Conservation (phyloP, 2,329 filamentous ascomycete species). For the Aspergillus viridinutans region DNA sequence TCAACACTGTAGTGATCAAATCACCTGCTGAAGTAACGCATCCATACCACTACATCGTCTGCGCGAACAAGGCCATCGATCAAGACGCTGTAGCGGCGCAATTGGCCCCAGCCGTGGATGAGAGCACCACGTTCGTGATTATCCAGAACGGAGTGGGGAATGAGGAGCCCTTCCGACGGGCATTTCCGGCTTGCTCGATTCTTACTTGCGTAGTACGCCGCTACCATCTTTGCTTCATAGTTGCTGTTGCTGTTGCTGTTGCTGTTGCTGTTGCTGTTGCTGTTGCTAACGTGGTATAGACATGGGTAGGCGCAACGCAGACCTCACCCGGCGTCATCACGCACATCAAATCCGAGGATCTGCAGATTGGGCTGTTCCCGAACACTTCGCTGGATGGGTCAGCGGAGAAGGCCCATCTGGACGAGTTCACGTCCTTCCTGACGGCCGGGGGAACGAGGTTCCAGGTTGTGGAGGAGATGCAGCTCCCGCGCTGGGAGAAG, state of each 20-base stretch:
- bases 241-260: not conserved
- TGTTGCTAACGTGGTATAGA: constrained; percentile 12
- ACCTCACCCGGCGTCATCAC: constrained; percentile 46
- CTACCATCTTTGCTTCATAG: too few species aligned
- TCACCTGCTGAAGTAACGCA: constrained; percentile 31
- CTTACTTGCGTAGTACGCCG: constrained; percentile 42
- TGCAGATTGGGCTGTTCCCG: constrained; percentile 52
- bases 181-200: constrained; percentile 30
- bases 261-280: not conserved
- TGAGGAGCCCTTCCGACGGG: constrained; percentile 35
- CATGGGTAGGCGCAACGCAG: constrained; percentile 51
- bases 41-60: constrained; percentile 36
- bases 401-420: constrained; percentile 37
- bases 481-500: constrained; percentile 39
- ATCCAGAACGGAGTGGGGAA: constrained; percentile 43
- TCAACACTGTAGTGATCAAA: constrained; percentile 30
- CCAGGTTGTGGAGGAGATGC: constrained; percentile 32
- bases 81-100: constrained; percentile 36
- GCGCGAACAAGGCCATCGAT: constrained; percentile 41
- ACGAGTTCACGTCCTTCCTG: constrained; percentile 41
- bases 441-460: constrained; percentile 39
- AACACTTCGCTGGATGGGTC: constrained; percentile 28
- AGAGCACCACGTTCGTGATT: constrained; percentile 34
- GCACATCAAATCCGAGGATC: constrained; percentile 52
- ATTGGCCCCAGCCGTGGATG: constrained; percentile 34